These are phyloP conservation scores for Ophiocordyceps australis DNA, from an alignment of 2,329 filamentous ascomycete species.

Conservation along the genomic window DNA sequence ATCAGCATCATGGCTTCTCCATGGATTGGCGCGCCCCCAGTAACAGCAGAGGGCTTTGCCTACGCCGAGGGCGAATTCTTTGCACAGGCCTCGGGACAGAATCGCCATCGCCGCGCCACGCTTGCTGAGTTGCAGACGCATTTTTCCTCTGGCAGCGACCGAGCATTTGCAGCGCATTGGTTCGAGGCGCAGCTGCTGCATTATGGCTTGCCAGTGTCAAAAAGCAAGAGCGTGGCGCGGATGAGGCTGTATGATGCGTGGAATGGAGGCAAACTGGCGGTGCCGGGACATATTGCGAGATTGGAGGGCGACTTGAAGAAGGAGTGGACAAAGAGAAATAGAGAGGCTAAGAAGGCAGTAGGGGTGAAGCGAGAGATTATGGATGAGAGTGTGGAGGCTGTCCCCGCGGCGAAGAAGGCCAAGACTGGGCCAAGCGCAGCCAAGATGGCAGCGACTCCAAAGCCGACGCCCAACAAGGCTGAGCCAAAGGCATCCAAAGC, in stretches of 20 bases:
- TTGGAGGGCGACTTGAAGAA: slow-evolving; percentile 38
- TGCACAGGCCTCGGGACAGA: slow-evolving; percentile 20
- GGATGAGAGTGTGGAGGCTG: background rate
- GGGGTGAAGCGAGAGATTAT: slow-evolving; percentile 12
- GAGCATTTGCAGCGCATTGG: slow-evolving; percentile 38
- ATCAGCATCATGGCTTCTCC: no score
- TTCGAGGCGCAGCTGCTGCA: slow-evolving; percentile 45
- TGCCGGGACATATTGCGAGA: slow-evolving; percentile 27
- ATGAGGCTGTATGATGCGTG: slow-evolving; percentile 39
- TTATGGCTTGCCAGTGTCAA: slow-evolving; percentile 37
- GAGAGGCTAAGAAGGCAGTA: slow-evolving; percentile 23
- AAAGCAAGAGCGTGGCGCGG: slow-evolving; percentile 38
- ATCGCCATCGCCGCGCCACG: slow-evolving; percentile 25
- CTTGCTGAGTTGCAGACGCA: slow-evolving; percentile 22
- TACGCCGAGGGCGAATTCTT: slow-evolving; percentile 23
- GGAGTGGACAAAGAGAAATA: slow-evolving; percentile 31
- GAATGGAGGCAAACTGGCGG: slow-evolving; percentile 23
- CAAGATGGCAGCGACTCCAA: slow-evolving; percentile 1
- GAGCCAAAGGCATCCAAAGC: no score
- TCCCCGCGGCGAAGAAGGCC: slow-evolving; percentile 4
- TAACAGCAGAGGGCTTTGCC: slow-evolving; percentile 18
- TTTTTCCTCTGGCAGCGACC: slow-evolving; percentile 17
- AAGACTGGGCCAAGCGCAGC: slow-evolving; percentile 1
- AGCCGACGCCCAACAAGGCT: background rate
- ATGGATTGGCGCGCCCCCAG: slow-evolving; percentile 6